Percentiles rank a stretch among this genome's conserved stretches.
Evolutionary conservation across 2,329 filamentous ascomycete species (phyloP).

Genomic region (Pleoardoris graminearum): DNA sequence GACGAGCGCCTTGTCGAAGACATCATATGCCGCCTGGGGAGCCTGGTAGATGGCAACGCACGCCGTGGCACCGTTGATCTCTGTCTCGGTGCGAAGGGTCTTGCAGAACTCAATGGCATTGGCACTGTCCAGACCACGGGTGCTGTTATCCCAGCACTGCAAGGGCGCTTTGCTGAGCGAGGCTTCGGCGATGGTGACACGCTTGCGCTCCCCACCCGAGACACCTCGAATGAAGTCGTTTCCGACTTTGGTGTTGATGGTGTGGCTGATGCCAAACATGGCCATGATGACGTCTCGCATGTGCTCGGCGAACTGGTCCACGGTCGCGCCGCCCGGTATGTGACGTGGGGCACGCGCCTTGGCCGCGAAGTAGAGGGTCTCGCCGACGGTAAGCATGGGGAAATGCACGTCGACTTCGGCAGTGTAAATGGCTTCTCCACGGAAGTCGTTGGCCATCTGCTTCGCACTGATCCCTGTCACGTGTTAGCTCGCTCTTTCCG

Average conservation of each 20-base stretch:
- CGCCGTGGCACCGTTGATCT: slow-evolving; percentile 67
- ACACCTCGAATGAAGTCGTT: slow-evolving; percentile 77
- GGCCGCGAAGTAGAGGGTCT: slow-evolving; percentile 78
- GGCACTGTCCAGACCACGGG: slow-evolving; percentile 72
- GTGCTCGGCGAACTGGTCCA: slow-evolving; percentile 61
- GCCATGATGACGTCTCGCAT: slow-evolving; percentile 74
- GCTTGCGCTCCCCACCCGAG: slow-evolving; percentile 75
- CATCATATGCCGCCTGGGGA: slow-evolving; percentile 68
- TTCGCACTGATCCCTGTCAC: slow-evolving; percentile 63
- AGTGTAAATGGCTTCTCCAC: slow-evolving; percentile 85
- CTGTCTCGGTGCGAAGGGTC: slow-evolving; percentile 68
- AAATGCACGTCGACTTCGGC: slow-evolving; percentile 84
- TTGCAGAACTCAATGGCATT: slow-evolving; percentile 77
- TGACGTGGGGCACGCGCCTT: slow-evolving; percentile 67
- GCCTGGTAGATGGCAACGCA: slow-evolving; percentile 76
- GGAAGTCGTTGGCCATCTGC: slow-evolving; percentile 77
- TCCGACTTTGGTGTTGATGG: slow-evolving; percentile 71
- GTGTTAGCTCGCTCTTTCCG: slow-evolving; percentile 7
- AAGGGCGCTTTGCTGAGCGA: slow-evolving; percentile 65
- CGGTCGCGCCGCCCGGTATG: slow-evolving; percentile 62
- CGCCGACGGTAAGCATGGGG: slow-evolving; percentile 73
- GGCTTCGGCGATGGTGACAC: slow-evolving; percentile 81
- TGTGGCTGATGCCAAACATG: slow-evolving; percentile 74
- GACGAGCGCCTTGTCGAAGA: slow-evolving; percentile 70
- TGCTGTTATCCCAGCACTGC: slow-evolving; percentile 80